Conservation (phyloP, 2,329 filamentous ascomycete genomes). For the Hypoxylon sp. region DNA sequence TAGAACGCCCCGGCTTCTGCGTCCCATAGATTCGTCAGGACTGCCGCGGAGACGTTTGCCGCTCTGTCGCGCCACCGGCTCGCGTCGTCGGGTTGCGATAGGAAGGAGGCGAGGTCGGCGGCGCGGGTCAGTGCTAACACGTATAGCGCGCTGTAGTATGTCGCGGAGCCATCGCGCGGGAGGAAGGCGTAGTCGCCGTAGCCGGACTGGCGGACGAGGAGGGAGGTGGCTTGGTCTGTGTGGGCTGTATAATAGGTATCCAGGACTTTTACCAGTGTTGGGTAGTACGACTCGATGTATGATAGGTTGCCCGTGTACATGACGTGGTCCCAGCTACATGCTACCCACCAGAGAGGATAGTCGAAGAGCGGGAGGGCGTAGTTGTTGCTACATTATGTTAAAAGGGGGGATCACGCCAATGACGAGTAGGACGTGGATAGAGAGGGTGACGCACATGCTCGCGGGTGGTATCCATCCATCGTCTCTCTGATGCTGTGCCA, state of each 20-base stretch:
- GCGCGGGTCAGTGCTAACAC: slow-evolving; percentile 60
- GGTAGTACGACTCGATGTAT: slow-evolving; percentile 59
- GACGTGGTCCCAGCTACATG: slow-evolving; percentile 61
- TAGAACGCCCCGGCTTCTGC: slow-evolving; percentile 58
- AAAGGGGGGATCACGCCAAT: not conserved
- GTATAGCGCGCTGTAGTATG: slow-evolving; percentile 66
- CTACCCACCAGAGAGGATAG: slow-evolving; percentile 67
- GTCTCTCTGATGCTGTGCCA: slow-evolving; percentile 61
- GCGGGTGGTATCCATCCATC: slow-evolving; percentile 68
- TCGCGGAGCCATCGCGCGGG: slow-evolving; percentile 60
- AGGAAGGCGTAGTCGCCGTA: slow-evolving; percentile 67
- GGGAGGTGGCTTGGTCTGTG: slow-evolving; percentile 55
- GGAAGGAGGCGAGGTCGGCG: slow-evolving; percentile 56
- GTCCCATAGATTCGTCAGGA: slow-evolving; percentile 59
- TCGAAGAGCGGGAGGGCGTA: slow-evolving; percentile 64
- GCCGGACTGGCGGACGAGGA: slow-evolving; percentile 58
- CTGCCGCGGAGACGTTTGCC: slow-evolving; percentile 50
- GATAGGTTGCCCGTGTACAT: slow-evolving; percentile 62
- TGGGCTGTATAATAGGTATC: slow-evolving; percentile 61
- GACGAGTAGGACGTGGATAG: not conserved
- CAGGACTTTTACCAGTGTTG: slow-evolving; percentile 55
- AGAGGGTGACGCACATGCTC: slow-evolving; percentile 57
- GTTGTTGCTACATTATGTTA: slow-evolving; percentile 50
- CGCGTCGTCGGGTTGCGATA: slow-evolving; percentile 52
- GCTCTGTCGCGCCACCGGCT: slow-evolving; percentile 57